Evolutionary conservation across 1,139 yeast species (phyloP), one percentile per base, ranked within the genome.

Genomic region (Arxiozyma bovina): DNA sequence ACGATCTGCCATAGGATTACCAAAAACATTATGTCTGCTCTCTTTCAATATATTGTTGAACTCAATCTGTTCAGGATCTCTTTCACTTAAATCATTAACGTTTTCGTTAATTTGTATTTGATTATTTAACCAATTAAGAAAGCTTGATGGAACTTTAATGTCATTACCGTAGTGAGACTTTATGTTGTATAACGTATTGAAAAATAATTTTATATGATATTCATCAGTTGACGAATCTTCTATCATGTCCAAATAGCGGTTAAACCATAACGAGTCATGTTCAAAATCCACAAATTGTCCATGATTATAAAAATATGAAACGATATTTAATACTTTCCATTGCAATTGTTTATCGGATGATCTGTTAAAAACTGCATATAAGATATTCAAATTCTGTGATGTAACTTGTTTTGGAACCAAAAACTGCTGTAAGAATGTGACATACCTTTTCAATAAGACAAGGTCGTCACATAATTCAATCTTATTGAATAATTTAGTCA

Each of bases 1-100:
- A 22, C 70, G 58, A 30, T 64, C 69, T 0, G 87, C 96, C 65
- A 80, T 74, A 12, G 88, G 89, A 63, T 89, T 89, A 1, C 96
- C 96, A 72, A 87, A 89, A 1, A 85, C 81, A 40, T 72, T 67
- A 66, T 87, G 93, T 61, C 96, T 78, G 18, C 85, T 79, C 30
- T 74, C 74, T n/a, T 82, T 65, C 66, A 85, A 68, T 50, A 70
- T 72, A 48, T 73, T 69, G 54, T 78, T 79, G 52, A 80, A 77
- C 4, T 68, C 71, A 27, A 69, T 68, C 54, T 65, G 66, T 43
- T 66, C 70, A 41, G 56, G 23, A 48, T 68, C 71, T 55, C 70
- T 65, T 44, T 60, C 63, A 20, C 58, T 55, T 22, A 59, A 34
- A 2, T 61, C 61, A 41, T 62, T 61, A 1, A 61, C 70, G 41